These are phyloP conservation scores for Bretschneidera sinensis DNA, from an alignment of 345 rosid species.

Conservation along the genomic window DNA sequence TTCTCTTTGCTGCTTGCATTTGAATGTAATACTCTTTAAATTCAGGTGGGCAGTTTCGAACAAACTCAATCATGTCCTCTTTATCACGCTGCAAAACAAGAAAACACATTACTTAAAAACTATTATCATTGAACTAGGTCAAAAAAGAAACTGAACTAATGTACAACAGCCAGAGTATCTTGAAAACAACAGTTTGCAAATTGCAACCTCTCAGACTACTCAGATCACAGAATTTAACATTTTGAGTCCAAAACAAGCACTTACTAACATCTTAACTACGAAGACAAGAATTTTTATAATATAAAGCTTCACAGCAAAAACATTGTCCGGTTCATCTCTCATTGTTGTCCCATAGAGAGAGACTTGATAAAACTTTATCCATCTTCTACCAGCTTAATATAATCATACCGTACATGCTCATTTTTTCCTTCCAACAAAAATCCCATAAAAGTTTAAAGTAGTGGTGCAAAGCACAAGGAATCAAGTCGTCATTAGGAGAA, in stretches of 20 bases:
- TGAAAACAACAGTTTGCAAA: neutral
- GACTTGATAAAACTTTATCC: neutral
- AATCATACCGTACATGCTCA: neutral
- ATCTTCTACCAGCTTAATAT: no score
- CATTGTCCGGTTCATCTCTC: neutral
- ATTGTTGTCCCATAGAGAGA: neutral
- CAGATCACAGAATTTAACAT: neutral
- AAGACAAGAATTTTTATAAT: no score
- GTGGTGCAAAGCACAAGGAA: neutral
- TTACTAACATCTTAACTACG: neutral
- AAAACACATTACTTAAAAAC: slow-evolving; percentile 9
- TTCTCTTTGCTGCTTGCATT: slow-evolving; percentile 93
- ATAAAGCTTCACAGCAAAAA: neutral
- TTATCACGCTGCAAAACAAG: slow-evolving; percentile 65
- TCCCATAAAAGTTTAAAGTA: neutral
- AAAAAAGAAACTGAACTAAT: neutral
- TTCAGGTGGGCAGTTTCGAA: slow-evolving; percentile 69
- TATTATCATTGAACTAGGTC: neutral
- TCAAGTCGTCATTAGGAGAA: neutral
- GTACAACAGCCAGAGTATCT: neutral
- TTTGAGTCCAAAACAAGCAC: neutral
- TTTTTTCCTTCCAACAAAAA: neutral
- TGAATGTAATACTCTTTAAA: slow-evolving; percentile 87
- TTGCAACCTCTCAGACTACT: neutral
- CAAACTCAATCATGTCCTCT: slow-evolving; percentile 76